These are phyloP conservation scores for Ilyonectria destructans DNA, from an alignment of 2,329 filamentous ascomycete genomes.

Conservation along the genomic window DNA sequence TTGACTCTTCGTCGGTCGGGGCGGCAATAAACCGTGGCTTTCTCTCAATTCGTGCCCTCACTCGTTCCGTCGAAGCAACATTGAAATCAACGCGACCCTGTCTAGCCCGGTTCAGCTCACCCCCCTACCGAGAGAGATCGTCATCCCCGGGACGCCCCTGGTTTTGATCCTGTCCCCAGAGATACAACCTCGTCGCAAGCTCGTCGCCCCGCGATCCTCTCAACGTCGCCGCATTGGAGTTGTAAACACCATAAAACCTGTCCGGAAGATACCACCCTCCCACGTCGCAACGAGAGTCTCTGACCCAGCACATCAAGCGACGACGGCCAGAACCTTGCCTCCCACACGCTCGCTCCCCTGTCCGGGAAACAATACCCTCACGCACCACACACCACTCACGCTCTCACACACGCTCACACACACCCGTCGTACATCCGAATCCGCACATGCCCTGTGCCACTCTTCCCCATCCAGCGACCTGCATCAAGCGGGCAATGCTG, in stretches of 20 bases:
- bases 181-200: background rate
- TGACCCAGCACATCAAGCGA: constrained; percentile 10
- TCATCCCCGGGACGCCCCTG: constrained; percentile 18
- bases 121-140: constrained; percentile 10
- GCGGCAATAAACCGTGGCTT: constrained; percentile 7
- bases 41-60: background rate
- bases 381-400: constrained; percentile 17
- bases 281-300: constrained; percentile 10
- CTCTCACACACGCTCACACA: constrained; percentile 34
- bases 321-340: constrained; percentile 1
- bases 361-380: constrained; percentile 22
- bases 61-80: background rate
- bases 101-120: background rate
- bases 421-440: constrained; percentile 31
- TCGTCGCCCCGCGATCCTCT: constrained; percentile 3
- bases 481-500: constrained; percentile 42
- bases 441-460: constrained; percentile 43
- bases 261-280: constrained; percentile 11
- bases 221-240: background rate
- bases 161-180: background rate
- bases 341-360: constrained; percentile 9
- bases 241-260: background rate
- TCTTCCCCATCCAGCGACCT: constrained; percentile 49
- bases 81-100: background rate
- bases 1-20: constrained; percentile 7